Base-by-base conservation (phyloP, 441 rosid genomes). In the Adansonia grandidieri region DNA sequence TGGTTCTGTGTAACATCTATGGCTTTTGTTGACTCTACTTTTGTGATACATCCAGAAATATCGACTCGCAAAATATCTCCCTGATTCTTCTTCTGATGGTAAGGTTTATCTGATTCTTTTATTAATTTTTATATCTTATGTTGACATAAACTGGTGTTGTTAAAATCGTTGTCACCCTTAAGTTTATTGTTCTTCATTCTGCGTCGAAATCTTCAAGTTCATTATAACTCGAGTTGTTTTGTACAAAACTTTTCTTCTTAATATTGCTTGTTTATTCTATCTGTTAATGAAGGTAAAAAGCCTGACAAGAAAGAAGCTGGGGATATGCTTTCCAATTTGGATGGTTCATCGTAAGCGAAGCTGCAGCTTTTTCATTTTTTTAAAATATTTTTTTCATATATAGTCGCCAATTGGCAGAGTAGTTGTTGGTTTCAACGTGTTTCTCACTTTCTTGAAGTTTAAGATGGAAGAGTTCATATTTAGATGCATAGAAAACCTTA, bases 81-180 rank as follows among this genome's bases (percentile, higher is more conserved):
- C 99, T 9, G 99, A 96, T 83, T 93, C 97, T 57, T 89, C 96
- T 22, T 87, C 96, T 72, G 99, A 96, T 83, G 98, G 98, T 94
- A 85, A n/a, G 75, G 87, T 78, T 4, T 53, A 44, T 77, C 13
- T 13, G 17, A 6, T 60, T 71, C n/a, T 82, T 62, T 75, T 56
- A 65, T 40, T 40, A 15, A 5, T 67, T 20, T 24, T 62, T 63
- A n/a, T 71, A 62, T n/a, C 81, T 80, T 64, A 53, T 67, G 24
- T 78, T 4, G 40, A 71, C 20, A 11, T 69, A 50, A 53, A 42
- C n/a, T 53, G 22, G 6, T 61, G 17, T 14, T 57, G 54, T 62
- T 61, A 62, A 47, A 60, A 15, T 24, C 62, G 14, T 4, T 9
- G 1, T 54, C 5, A 11, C 14, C 48, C 22, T 53, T 37, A 54